Conservation (phyloP, 2,329 filamentous ascomycete genomes). For the Fusarium oxysporum region DNA sequence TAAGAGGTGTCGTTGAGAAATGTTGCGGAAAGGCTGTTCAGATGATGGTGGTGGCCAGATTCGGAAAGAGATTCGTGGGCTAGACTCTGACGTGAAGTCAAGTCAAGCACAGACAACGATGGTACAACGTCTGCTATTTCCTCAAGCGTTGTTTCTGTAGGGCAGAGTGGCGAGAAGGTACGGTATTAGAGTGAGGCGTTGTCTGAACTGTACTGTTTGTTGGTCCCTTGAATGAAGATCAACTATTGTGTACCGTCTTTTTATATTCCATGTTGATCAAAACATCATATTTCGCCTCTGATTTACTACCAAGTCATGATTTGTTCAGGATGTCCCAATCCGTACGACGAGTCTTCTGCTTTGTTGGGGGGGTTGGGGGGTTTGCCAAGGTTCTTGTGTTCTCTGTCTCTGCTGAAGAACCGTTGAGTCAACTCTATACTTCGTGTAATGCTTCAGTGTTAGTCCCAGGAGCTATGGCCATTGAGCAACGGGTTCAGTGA, state of each 20-base stretch:
- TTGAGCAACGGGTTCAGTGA: background rate
- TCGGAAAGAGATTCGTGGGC: background rate
- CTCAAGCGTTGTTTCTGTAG: constrained; percentile 4
- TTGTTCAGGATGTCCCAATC: constrained; percentile 1
- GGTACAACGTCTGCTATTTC: constrained; percentile 13
- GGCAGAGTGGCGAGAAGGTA: constrained; percentile 7
- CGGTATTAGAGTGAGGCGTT: background rate
- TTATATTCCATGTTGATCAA: background rate
- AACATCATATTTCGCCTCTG: background rate
- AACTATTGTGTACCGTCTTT: background rate
- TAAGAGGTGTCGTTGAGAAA: background rate
- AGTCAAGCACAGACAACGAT: constrained; percentile 14
- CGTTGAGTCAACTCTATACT: background rate
- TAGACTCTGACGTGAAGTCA: background rate
- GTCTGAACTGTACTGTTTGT: background rate
- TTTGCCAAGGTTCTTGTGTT: background rate
- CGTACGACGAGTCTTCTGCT: constrained; percentile 5
- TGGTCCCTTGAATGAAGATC: background rate
- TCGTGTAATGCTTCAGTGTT: constrained; percentile 5
- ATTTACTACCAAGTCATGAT: background rate
- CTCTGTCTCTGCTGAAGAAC: background rate
- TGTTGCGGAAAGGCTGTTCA: background rate
- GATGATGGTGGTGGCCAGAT: background rate
- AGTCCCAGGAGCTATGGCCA: constrained; percentile 22
- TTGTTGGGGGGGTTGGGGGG: background rate